A percentile compares a stretch with the other conserved stretches of the same genome.
Evolutionary conservation across 176 grass and related monocot genomes (phyloP).

Genomic region (Sorghum bicolor): DNA sequence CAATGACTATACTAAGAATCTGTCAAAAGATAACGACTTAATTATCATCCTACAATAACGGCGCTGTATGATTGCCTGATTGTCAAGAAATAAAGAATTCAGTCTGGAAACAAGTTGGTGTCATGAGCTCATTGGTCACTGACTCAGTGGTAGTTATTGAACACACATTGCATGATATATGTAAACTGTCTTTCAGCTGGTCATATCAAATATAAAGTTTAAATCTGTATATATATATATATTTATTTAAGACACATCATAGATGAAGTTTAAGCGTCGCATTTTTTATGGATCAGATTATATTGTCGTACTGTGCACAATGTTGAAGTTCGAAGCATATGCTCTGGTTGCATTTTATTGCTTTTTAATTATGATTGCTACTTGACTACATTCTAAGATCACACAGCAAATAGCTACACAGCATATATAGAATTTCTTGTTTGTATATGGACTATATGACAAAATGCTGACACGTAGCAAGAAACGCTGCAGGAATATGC

Average conservation of each 20-base stretch:
- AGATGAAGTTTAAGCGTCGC: not conserved
- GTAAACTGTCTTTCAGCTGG: not conserved
- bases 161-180: not conserved
- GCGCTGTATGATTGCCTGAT: slow-evolving; percentile 12
- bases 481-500: slow-evolving; percentile 42
- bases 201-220: slow-evolving; percentile 24
- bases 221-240: not conserved
- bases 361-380: not conserved
- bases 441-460: slow-evolving; percentile 4
- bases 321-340: not conserved
- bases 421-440: not conserved
- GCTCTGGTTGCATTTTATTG: slow-evolving; percentile 1
- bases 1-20: slow-evolving; percentile 17
- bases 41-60: slow-evolving; percentile 7
- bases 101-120: slow-evolving; percentile 15
- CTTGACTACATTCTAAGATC: slow-evolving; percentile 5
- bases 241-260: not conserved
- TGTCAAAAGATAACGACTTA: slow-evolving; percentile 17
- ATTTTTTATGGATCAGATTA: not conserved
- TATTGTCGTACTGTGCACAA: not conserved
- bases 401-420: not conserved
- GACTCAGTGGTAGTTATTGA: not conserved
- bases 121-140: not conserved
- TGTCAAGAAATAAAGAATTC: slow-evolving; percentile 28
- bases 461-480: slow-evolving; percentile 33